phyloP scores from a whole-genome alignment of 345 rosid genomes.

The Raphanus raphanistrum region DNA sequence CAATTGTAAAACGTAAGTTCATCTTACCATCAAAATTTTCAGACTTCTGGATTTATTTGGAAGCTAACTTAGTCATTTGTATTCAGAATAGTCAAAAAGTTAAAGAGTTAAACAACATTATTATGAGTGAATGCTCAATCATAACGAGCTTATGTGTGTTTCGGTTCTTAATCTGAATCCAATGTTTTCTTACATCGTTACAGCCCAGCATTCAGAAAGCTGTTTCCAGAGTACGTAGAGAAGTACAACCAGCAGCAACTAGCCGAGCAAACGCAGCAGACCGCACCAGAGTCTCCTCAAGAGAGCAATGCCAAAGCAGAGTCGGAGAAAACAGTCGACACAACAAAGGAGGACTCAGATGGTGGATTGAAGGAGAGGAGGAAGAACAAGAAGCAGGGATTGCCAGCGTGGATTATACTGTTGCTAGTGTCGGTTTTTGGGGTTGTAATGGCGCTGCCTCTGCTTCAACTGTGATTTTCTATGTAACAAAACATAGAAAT shows the following conservation, averaged over 20 bases:
- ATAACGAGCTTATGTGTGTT: neutral
- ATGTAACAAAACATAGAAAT: slow-evolving; percentile 14
- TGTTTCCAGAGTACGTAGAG: slow-evolving; percentile 93
- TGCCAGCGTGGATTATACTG: slow-evolving; percentile 87
- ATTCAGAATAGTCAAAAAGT: neutral
- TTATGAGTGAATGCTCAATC: neutral
- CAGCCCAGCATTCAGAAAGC: slow-evolving; percentile 85
- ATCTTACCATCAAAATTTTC: neutral
- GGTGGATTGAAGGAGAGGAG: slow-evolving; percentile 42
- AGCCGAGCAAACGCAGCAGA: slow-evolving; percentile 55
- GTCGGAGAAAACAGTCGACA: slow-evolving; percentile 40
- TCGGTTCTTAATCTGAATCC: neutral
- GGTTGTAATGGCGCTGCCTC: slow-evolving; percentile 91
- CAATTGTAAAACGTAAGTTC: slow-evolving; percentile 91
- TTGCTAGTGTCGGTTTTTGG: slow-evolving; percentile 86
- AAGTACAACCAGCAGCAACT: slow-evolving; percentile 64
- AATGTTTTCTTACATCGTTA: slow-evolving; percentile 11
- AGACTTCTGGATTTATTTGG: neutral
- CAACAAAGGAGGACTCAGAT: slow-evolving; percentile 38
- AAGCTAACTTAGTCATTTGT: neutral
- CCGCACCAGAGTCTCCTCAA: slow-evolving; percentile 42
- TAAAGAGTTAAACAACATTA: neutral
- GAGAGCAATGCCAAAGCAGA: slow-evolving; percentile 40
- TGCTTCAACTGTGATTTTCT: slow-evolving; percentile 73
- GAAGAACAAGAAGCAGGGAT: slow-evolving; percentile 57